Conservation (phyloP, 129 eudicot genomes). For the Smallanthus sonchifolius region DNA sequence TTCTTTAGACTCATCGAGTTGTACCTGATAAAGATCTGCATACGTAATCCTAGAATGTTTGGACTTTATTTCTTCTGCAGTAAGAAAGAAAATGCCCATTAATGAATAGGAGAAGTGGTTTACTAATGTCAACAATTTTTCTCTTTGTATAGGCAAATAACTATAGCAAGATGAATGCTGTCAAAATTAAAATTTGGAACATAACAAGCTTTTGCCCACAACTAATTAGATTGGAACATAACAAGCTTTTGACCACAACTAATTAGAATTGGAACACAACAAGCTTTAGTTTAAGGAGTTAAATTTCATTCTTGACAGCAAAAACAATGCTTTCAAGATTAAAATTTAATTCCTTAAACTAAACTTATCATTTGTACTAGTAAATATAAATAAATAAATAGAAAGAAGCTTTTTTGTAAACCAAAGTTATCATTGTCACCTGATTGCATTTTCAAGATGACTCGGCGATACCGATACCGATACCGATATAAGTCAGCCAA, state of each 20-base stretch:
- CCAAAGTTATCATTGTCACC: background rate
- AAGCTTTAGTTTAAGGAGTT: background rate
- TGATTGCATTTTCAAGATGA: background rate
- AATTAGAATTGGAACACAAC: background rate
- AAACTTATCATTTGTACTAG: background rate
- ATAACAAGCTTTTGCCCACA: background rate
- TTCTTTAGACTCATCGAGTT: slow-evolving; percentile 6
- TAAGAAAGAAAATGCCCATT: slow-evolving; percentile 26
- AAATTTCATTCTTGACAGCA: background rate
- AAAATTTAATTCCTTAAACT: background rate
- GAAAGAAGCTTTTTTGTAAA: too few species aligned
- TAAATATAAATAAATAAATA: too few species aligned
- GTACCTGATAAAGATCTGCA: slow-evolving; percentile 99
- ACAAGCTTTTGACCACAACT: background rate
- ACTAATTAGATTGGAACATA: background rate
- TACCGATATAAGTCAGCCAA: background rate
- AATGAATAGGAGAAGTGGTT: background rate
- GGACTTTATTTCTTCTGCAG: slow-evolving; percentile 85
- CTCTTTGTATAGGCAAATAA: slow-evolving; percentile 4
- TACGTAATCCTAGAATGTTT: slow-evolving; percentile 82
- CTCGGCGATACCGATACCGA: background rate
- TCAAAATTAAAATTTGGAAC: background rate
- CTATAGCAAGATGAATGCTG: slow-evolving; percentile 2
- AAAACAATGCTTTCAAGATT: background rate
- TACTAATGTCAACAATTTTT: background rate